A percentile compares a stretch with the other conserved stretches of the same genome.
phyloP scores from a whole-genome alignment of 352 stramenopile species.

The Blastocystis sp. region DNA sequence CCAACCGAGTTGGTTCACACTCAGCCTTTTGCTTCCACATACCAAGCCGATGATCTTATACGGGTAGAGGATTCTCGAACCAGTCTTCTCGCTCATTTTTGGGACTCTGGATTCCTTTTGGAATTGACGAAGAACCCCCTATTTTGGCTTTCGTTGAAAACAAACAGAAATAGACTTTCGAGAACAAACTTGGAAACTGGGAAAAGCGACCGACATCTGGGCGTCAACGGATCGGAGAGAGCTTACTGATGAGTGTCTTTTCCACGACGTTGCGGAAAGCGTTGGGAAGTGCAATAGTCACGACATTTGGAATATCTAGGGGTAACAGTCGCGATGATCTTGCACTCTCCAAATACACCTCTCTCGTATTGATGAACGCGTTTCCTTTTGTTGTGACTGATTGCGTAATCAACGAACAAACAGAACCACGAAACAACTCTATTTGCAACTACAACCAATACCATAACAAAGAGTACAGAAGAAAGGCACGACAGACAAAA shows the following conservation, averaged over 20 bases:
- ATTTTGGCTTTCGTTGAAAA: not conserved
- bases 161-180: not conserved
- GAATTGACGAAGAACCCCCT: not conserved
- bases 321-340: not conserved
- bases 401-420: not conserved
- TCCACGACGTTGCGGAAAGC: not conserved
- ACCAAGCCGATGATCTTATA: conserved; percentile 56
- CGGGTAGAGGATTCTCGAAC: conserved; percentile 67
- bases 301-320: not conserved
- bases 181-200: no score
- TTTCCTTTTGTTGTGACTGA: not conserved
- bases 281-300: not conserved
- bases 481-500: not conserved
- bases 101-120: not conserved
- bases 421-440: not conserved
- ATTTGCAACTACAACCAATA: not conserved
- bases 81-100: conserved; percentile 70
- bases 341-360: not conserved
- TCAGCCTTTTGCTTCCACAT: conserved; percentile 34
- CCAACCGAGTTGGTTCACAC: conserved; percentile 40
- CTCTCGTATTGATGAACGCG: not conserved
- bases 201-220: not conserved
- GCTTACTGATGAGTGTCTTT: not conserved
- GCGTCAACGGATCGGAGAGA: not conserved
- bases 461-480: not conserved